Evolutionary conservation across 2,329 filamentous ascomycete genomes (phyloP), one percentile per base, ranked within the genome.

Genomic region (Neurospora sp.): DNA sequence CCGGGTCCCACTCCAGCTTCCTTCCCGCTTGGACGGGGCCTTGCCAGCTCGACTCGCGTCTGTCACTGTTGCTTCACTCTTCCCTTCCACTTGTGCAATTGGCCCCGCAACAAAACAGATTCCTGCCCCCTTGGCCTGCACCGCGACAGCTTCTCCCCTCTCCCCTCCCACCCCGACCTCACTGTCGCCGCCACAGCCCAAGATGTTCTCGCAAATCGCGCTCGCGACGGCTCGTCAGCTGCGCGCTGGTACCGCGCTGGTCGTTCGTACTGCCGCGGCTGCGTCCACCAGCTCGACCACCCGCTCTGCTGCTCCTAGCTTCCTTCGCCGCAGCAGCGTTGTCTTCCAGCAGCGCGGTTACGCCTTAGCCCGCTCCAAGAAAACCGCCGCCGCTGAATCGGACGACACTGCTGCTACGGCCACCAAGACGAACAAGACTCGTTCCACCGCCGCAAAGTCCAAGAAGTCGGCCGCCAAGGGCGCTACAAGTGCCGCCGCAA

Each of bases 401-500:
- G 6, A 52, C 46, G 46, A 52, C 11, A 52, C 46, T 52, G 46
- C 19, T 52, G 46, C 46, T 52, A 52, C 70, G 36, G 62, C 68
- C 8, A 36, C 70, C 66, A 68, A 46, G 70, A 52, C 74, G 7
- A 75, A 78, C 73, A 76, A 75, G 72, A 69, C 69, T 19, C 72
- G 69, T 42, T 42, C 38, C 39, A 17, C 52, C 15, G 67, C 71
- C 13, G 67, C 72, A n/a, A 78, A 76, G 73, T 74, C 75, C 46
- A 76, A 75, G 62, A 78, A 76, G 72, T 70, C 74, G 62, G 62
- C 75, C 19, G 71, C 73, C 7, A 76, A 74, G 69, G 11, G 19
- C 43, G 43, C 43, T 52, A 52, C 19, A 23, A 19, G 43, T 4
- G 43, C 36, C 15, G 36, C 28, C 9, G n/a, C 43, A 40, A 46